Conservation (phyloP, 768 basidiomycete genomes). For the Clitopilus passeckerianus region DNA sequence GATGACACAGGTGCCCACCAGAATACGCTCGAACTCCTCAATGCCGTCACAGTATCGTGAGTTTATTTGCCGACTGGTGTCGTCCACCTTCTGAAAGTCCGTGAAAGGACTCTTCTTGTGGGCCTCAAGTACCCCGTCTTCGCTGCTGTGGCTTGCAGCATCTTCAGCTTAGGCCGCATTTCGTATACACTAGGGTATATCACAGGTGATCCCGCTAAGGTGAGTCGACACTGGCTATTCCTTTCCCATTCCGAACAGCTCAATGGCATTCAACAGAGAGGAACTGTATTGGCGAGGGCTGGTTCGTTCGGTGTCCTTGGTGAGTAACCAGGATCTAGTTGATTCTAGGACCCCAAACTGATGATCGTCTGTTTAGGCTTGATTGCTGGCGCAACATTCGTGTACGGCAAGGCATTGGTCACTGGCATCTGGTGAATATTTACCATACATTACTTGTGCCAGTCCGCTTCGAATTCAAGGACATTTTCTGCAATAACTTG, state of each 20-base stretch:
- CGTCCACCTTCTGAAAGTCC: not conserved
- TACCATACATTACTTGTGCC: too few relatives aligned
- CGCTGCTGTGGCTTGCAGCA: slow-evolving; percentile 25
- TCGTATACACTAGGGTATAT: slow-evolving; percentile 36
- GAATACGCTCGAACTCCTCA: slow-evolving; percentile 48
- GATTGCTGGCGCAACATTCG: not conserved
- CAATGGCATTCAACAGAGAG: not conserved
- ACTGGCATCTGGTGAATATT: not conserved
- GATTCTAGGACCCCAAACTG: not conserved
- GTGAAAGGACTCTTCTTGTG: slow-evolving; percentile 29
- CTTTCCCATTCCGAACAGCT: not conserved
- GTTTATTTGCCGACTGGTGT: slow-evolving; percentile 7
- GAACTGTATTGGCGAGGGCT: not conserved
- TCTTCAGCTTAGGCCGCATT: slow-evolving; percentile 33
- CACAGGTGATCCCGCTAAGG: slow-evolving; percentile 34
- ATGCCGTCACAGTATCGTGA: slow-evolving; percentile 36
- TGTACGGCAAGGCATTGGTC: not conserved
- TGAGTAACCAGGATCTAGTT: not conserved
- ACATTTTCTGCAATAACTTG: too few relatives aligned
- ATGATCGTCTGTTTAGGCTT: not conserved
- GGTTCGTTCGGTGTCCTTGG: not conserved
- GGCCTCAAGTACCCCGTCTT: slow-evolving; percentile 31
- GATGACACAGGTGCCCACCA: slow-evolving; percentile 44
- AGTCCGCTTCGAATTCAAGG: too few relatives aligned
- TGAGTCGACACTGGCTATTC: slow-evolving; percentile 7